Base-by-base conservation (phyloP, 768 basidiomycete genomes). In the Kwoniella sp. region DNA sequence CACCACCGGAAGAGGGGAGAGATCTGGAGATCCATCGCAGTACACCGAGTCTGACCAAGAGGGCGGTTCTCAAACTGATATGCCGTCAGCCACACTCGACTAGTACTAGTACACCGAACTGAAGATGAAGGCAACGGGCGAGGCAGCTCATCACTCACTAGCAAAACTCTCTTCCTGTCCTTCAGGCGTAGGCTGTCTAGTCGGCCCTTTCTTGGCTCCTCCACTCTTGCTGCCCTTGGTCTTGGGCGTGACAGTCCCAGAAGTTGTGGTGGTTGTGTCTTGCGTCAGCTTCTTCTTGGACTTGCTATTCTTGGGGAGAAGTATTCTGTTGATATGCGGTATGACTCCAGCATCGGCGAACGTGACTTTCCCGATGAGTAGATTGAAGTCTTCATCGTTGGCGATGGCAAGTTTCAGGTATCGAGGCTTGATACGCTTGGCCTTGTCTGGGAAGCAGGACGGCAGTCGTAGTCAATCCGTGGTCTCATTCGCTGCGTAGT, bases 361-460 rank as follows among this genome's bases (percentile, higher is more conserved):
- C 73, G 89, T 88, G 66, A 91, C 90, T 59, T 87, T 84, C 20
- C 88, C 89, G 58, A 92, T 85, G 63, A 92, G 87, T 68, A 85
- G 87, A 82, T 87, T 86, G 69, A 90, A 73, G 83, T 79, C 90
- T 78, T 92, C 90, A 61, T 91, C 90, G 78, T 92, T 90, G 68
- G 90, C 85, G 80, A 93, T 90, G 63, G 92, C 91, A 34, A 93
- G 86, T 75, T 92, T 91, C 47, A 93, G 81, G 82, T 93, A 91
- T 72, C 92, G 87, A 57, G 91, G 92, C 20, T 91, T 90, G 70
- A 93, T 93, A 87, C 91, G 90, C 71, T 88, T 87, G 84, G 91
- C 55, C 28, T 67, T 67, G n/a, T 51, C 66, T 67, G 51, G 34
- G 34, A 37, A 37, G 34, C 13, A n/a, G n/a, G 34, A 37, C 34